Conservation (phyloP, 2,329 filamentous ascomycete genomes). For the Lasiodiplodia sp. region DNA sequence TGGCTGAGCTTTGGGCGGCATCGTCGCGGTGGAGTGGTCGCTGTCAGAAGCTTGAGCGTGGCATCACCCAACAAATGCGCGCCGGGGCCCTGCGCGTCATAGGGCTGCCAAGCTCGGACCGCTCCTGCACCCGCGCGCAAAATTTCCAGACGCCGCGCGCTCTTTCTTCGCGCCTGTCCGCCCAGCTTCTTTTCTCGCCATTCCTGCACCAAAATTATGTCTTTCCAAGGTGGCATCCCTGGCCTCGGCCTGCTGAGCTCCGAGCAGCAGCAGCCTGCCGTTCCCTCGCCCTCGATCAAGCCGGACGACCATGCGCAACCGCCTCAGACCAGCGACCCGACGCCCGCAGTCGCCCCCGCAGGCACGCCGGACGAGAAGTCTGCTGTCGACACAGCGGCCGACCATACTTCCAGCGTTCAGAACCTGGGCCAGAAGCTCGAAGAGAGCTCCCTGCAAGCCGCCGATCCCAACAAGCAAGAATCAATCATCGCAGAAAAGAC, state of each 20-base stretch:
- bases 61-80: conserved; percentile 25
- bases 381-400: not conserved
- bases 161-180: conserved; percentile 1
- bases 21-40: conserved; percentile 3
- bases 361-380: not conserved
- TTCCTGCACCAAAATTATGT: not conserved
- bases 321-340: conserved; percentile 7
- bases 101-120: conserved; percentile 19
- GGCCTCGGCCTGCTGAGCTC: conserved; percentile 44
- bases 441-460: conserved; percentile 45
- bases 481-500: conserved; percentile 12
- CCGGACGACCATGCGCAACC: conserved; percentile 32
- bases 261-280: not conserved
- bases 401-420: conserved; percentile 7
- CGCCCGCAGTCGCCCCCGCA: not conserved
- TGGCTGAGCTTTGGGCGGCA: conserved; percentile 18
- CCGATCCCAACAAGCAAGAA: conserved; percentile 41
- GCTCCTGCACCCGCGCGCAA: conserved; percentile 15
- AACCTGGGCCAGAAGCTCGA: conserved; percentile 37
- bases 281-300: not conserved
- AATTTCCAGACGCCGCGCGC: conserved; percentile 27
- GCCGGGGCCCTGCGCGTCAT: conserved; percentile 20
- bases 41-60: not conserved
- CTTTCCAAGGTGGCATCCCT: conserved; percentile 36
- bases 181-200: not conserved